Evolutionary conservation across 2,329 filamentous ascomycete species (phyloP).

Genomic region (Rutstroemia sp.): DNA sequence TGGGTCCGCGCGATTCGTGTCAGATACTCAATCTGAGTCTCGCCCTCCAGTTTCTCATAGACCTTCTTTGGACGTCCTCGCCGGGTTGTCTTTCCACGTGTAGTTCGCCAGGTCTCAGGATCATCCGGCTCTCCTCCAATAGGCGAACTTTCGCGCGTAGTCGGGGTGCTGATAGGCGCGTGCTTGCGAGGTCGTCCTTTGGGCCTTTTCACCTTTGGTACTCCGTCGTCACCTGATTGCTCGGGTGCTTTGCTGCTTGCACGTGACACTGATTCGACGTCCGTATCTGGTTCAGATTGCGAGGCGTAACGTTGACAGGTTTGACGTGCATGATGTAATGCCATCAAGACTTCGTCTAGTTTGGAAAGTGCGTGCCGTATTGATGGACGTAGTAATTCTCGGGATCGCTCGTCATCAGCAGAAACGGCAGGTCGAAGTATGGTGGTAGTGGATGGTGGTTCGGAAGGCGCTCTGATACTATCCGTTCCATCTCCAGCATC

Average conservation of each 20-base stretch:
- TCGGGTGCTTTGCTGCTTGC: neutral
- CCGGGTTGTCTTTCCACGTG: slow-evolving; percentile 17
- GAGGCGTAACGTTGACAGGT: slow-evolving; percentile 36
- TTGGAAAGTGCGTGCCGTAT: slow-evolving; percentile 63
- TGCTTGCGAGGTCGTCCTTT: slow-evolving; percentile 22
- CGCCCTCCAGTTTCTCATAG: slow-evolving; percentile 23
- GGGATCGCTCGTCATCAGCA: slow-evolving; percentile 63
- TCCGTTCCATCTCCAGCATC: slow-evolving; percentile 5
- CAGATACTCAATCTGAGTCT: slow-evolving; percentile 36
- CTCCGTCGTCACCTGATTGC: neutral
- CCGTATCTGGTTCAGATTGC: slow-evolving; percentile 28
- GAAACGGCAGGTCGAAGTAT: slow-evolving; percentile 45
- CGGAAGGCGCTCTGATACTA: slow-evolving; percentile 6
- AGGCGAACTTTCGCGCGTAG: neutral
- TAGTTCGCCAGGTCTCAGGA: neutral
- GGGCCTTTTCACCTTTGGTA: slow-evolving; percentile 8
- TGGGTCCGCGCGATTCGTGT: slow-evolving; percentile 39
- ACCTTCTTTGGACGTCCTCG: slow-evolving; percentile 22
- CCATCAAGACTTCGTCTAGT: slow-evolving; percentile 61
- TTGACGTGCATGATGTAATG: slow-evolving; percentile 60
- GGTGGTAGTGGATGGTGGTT: neutral
- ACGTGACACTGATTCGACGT: slow-evolving; percentile 14
- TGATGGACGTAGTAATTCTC: slow-evolving; percentile 56
- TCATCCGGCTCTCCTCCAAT: neutral
- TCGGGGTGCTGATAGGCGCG: slow-evolving; percentile 14